Conservation (phyloP, 2,329 filamentous ascomycete genomes). For the Nothomitra cinnamomea region DNA sequence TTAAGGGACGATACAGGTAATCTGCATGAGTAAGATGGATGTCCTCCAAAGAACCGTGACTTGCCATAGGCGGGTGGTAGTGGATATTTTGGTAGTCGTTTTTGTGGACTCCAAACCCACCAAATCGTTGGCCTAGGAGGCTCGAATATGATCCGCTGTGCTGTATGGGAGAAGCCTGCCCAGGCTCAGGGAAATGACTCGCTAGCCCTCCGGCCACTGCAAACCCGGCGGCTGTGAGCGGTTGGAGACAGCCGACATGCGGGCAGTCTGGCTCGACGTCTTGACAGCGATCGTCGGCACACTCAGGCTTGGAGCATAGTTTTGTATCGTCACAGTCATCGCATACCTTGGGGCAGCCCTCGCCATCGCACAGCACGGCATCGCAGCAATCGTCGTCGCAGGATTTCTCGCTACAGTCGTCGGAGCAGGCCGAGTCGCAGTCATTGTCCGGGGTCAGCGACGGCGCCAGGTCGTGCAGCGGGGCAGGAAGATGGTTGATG, state of each 20-base stretch:
- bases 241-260: conserved; percentile 5
- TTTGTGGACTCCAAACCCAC: background rate
- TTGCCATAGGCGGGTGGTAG: background rate
- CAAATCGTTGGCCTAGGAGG: background rate
- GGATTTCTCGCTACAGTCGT: conserved; percentile 3
- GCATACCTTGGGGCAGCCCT: conserved; percentile 5
- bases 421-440: conserved; percentile 4
- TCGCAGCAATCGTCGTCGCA: conserved; percentile 5
- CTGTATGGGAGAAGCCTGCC: background rate
- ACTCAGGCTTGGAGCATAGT: background rate
- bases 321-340: conserved; percentile 6
- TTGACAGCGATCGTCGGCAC: conserved; percentile 5
- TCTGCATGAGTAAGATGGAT: background rate
- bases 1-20: background rate
- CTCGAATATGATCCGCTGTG: background rate
- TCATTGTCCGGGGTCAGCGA: background rate
- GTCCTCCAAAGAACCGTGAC: background rate
- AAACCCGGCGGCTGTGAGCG: background rate
- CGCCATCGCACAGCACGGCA: conserved; percentile 4
- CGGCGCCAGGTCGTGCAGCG: background rate
- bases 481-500: background rate
- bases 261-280: conserved; percentile 5
- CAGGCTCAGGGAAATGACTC: background rate
- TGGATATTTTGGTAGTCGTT: background rate
- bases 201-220: background rate